A percentile compares a stretch with the other conserved stretches of the same genome.
Conservation (phyloP, 257 asterid genomes). For the Thymus mandschuricus region DNA sequence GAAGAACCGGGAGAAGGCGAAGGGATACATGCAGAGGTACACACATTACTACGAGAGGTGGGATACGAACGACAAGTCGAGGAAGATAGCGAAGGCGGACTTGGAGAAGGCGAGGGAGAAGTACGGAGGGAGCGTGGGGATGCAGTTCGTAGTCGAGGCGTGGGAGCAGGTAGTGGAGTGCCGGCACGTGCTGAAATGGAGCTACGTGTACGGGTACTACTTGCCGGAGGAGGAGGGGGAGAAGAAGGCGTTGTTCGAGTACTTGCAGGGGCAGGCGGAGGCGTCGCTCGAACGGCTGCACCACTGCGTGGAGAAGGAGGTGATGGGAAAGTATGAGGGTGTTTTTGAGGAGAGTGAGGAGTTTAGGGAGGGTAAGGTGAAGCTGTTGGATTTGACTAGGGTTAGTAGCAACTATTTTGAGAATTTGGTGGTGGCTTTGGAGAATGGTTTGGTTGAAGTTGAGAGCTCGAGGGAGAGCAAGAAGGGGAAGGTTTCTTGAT, state of each 20-base stretch:
- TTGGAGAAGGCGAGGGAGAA: background rate
- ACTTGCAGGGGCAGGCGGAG: conserved; percentile 54
- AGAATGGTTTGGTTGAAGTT: conserved; percentile 17
- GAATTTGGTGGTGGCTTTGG: conserved; percentile 36
- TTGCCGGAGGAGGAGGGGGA: background rate
- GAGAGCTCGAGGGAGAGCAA: too few species aligned
- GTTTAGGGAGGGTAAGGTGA: background rate
- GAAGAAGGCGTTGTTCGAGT: conserved; percentile 38
- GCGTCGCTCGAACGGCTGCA: conserved; percentile 45
- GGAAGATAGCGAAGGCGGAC: conserved; percentile 1
- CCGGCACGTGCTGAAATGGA: conserved; percentile 59
- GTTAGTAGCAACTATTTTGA: conserved; percentile 26
- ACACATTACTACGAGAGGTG: conserved; percentile 29
- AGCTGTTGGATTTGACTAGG: conserved; percentile 8
- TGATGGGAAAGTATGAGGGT: background rate
- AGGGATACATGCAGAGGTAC: conserved; percentile 10
- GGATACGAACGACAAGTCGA: background rate
- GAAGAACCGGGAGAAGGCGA: too few species aligned
- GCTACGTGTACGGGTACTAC: conserved; percentile 47
- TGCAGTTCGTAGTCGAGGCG: conserved; percentile 37
- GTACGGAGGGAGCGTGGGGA: background rate
- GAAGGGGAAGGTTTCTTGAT: too few species aligned
- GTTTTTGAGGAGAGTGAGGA: too few species aligned
- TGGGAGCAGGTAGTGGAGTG: conserved; percentile 62
- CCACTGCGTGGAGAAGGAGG: conserved; percentile 43